Base-by-base conservation (phyloP, 805 yeast genomes). In the Zygoascus ofunaensis region DNA sequence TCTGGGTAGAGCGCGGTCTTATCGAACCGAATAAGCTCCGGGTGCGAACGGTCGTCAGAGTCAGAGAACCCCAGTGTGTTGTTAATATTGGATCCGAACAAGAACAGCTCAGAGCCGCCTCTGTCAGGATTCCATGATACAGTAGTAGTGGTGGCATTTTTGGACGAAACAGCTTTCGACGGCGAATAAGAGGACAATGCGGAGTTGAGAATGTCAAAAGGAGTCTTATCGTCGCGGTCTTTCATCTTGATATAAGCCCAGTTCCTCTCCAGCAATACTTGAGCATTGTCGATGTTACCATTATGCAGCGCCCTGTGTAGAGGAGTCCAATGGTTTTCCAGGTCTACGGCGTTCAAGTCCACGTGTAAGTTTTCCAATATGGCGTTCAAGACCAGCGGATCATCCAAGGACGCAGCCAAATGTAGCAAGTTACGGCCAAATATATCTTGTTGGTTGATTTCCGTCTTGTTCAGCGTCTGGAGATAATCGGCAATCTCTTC, bases 321-420 rank as follows among this genome's bases (percentile, higher is more conserved):
- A 21, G 86, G 76, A 36, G 84, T 82, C 82, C 94, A 87, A 1
- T 86, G 82, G 56, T 76, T 85, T 60, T 87, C 96, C 42, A 66
- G 66, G 59, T 89, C 96, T 2, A 68, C 62, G 0, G 72, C 54
- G 2, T 63, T 53, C 2, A 71, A 52, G 43, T 78, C 76, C 19
- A 74, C 55, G 15, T 71, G 69, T 5, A 72, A 69, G 49, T 73
- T 71, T 42, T 66, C 68, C 34, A 82, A 59, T 5, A 82, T 50
- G 19, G 65, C 64, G 5, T 61, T 55, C 15, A 83, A 62, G 21
- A 50, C 33, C 4, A 46, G 39, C 17, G 42, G 18, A 20, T 46
- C 37, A 50, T 54, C 68, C 54, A 44, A 57, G 43, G 47, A 59
- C 38, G 55, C 60, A 41, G 49, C 70, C 49, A 49, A 34, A 48